Evolutionary conservation across 31 red algal genomes (phyloP).

Genomic region (Odonthalia washingtoniensis): DNA sequence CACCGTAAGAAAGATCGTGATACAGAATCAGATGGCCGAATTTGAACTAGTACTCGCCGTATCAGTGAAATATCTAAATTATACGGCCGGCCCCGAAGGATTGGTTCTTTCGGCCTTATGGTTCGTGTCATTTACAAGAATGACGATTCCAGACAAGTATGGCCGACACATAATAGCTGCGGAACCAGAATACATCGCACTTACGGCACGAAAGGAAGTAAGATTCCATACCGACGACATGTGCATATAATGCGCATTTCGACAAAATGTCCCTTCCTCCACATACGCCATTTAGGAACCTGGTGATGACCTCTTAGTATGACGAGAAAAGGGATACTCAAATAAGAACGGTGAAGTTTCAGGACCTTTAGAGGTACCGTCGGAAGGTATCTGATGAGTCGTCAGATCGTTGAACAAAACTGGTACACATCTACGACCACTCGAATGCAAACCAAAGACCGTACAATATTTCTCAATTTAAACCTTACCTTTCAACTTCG

Average conservation of each 20-base stretch:
- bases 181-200: background rate
- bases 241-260: background rate
- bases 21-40: no score
- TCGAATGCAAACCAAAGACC: background rate
- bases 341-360: no score
- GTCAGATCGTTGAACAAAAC: conserved; percentile 5
- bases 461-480: no score
- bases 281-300: background rate
- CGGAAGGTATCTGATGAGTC: no score
- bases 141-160: background rate
- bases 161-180: background rate
- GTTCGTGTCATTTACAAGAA: conserved; percentile 2
- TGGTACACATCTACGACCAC: background rate
- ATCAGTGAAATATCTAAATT: background rate
- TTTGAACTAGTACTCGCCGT: no score
- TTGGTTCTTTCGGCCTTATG: conserved; percentile 28
- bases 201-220: background rate
- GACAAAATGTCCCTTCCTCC: background rate
- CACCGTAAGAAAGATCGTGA: no score
- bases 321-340: conserved; percentile 14
- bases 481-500: background rate
- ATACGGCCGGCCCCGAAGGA: background rate
- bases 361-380: background rate
- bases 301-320: conserved; percentile 5
- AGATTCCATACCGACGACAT: background rate